These are phyloP conservation scores for Hypoxylon trugodes DNA, from an alignment of 495 filamentous ascomycete genomes.

Conservation along the genomic window DNA sequence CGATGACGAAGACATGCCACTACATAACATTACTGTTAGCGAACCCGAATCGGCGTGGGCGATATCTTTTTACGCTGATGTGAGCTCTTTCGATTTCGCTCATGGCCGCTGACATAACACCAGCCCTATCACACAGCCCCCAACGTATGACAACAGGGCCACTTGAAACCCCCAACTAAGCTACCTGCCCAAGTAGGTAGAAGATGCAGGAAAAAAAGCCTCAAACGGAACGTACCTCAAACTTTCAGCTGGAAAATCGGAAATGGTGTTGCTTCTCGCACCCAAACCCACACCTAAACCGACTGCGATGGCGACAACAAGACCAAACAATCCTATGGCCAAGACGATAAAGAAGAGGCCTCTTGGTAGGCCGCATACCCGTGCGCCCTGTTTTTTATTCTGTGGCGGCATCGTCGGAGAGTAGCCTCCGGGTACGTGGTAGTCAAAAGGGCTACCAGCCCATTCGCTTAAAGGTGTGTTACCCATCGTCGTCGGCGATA, in stretches of 20 bases:
- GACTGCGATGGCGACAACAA: slow-evolving; percentile 41
- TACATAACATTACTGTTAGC: slow-evolving; percentile 1
- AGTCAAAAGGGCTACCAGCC: slow-evolving; percentile 15
- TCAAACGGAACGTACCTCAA: slow-evolving; percentile 11
- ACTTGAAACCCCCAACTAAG: background rate
- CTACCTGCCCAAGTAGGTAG: background rate
- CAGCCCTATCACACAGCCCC: background rate
- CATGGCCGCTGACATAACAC: background rate
- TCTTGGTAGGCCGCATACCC: slow-evolving; percentile 32
- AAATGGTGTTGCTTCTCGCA: slow-evolving; percentile 1
- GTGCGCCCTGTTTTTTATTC: background rate
- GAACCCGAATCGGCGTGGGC: no score
- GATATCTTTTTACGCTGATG: slow-evolving; percentile 19
- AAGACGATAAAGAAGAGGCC: slow-evolving; percentile 36
- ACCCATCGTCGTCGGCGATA: slow-evolving; percentile 17
- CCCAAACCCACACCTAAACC: slow-evolving; percentile 45
- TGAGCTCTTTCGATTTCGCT: slow-evolving; percentile 8
- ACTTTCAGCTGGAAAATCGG: background rate
- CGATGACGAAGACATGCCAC: slow-evolving; percentile 5
- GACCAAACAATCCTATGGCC: slow-evolving; percentile 34
- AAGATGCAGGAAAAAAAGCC: background rate
- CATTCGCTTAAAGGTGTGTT: slow-evolving; percentile 28
- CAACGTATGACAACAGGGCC: background rate
- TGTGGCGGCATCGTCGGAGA: slow-evolving; percentile 21
- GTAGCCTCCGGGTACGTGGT: slow-evolving; percentile 13